phyloP scores from a whole-genome alignment of 495 filamentous ascomycete species.

The Platismatia glauca region DNA sequence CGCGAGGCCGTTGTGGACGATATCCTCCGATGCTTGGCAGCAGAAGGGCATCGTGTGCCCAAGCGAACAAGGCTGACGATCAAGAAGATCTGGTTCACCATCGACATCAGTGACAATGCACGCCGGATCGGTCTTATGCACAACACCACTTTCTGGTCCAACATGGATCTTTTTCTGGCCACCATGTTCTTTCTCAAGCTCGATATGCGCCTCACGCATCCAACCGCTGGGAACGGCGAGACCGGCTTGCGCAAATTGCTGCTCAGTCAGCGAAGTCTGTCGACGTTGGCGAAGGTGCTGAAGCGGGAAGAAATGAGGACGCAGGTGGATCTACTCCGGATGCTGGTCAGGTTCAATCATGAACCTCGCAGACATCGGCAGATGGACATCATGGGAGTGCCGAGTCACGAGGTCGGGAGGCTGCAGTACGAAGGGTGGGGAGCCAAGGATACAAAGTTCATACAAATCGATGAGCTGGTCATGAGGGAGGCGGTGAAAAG shows the following conservation, averaged over 20 bases:
- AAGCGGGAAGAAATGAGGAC: constrained; percentile 32
- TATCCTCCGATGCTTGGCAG: constrained; percentile 45
- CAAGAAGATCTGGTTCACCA: constrained; percentile 57
- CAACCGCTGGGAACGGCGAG: constrained; percentile 33
- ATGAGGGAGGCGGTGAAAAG: constrained; percentile 40
- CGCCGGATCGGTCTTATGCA: constrained; percentile 42
- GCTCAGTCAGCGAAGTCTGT: constrained; percentile 48
- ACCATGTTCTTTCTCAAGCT: constrained; percentile 54
- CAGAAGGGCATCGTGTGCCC: constrained; percentile 45
- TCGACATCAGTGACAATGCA: constrained; percentile 48
- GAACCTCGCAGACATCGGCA: constrained; percentile 15
- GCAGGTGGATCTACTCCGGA: constrained; percentile 34
- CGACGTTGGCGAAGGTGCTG: constrained; percentile 41
- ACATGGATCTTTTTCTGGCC: constrained; percentile 45
- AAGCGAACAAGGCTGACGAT: constrained; percentile 33
- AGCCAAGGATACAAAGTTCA: constrained; percentile 31
- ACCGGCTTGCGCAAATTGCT: constrained; percentile 43
- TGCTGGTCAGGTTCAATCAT: constrained; percentile 36
- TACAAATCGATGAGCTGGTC: constrained; percentile 49
- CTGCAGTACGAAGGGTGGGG: constrained; percentile 46
- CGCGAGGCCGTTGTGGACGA: constrained; percentile 41
- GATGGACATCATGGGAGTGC: constrained; percentile 38
- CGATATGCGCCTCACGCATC: constrained; percentile 49
- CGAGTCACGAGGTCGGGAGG: constrained; percentile 37
- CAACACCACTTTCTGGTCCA: constrained; percentile 39